Percentiles rank a stretch among this genome's conserved stretches.
These are phyloP conservation scores for Lasiosphaeria hispida DNA, from an alignment of 495 filamentous ascomycete species.

Conservation along the genomic window DNA sequence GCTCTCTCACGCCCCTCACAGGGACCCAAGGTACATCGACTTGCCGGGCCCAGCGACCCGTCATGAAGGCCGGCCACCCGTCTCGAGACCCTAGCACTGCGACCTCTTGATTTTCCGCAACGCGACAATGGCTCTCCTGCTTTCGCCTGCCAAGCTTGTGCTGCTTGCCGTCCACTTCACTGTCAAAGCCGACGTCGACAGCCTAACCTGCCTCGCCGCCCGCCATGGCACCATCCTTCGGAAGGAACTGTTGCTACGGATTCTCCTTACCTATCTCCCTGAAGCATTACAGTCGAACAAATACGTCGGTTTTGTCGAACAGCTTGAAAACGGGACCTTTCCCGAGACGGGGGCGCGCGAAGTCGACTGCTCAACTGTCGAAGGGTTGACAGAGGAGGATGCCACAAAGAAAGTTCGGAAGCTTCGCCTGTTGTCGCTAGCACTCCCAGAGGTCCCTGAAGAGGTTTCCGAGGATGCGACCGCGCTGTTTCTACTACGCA, in stretches of 20 bases:
- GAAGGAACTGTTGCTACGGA: constrained; percentile 68
- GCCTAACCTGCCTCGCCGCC: constrained; percentile 60
- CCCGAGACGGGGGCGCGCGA: constrained; percentile 25
- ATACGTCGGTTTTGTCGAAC: constrained; percentile 61
- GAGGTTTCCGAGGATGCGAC: constrained; percentile 55
- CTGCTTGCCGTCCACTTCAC: constrained; percentile 64
- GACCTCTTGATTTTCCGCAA: not conserved
- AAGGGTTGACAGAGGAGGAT: constrained; percentile 59
- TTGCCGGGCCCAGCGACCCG: not conserved
- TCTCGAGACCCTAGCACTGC: not conserved
- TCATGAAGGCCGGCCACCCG: constrained; percentile 11
- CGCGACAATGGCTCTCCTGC: constrained; percentile 40
- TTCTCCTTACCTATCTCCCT: constrained; percentile 82
- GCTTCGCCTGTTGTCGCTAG: constrained; percentile 64
- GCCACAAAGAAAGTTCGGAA: constrained; percentile 69
- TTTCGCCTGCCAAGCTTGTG: constrained; percentile 59
- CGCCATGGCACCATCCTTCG: constrained; percentile 56
- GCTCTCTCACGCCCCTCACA: not conserved
- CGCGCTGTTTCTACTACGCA: constrained; percentile 70
- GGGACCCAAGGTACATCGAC: not conserved
- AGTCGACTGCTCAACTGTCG: constrained; percentile 59
- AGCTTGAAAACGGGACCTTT: constrained; percentile 48
- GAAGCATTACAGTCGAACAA: constrained; percentile 64
- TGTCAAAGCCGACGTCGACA: constrained; percentile 54
- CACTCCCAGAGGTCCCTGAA: constrained; percentile 44